phyloP scores from a whole-genome alignment of 768 basidiomycete genomes.

The Aureoboletus auriporus region DNA sequence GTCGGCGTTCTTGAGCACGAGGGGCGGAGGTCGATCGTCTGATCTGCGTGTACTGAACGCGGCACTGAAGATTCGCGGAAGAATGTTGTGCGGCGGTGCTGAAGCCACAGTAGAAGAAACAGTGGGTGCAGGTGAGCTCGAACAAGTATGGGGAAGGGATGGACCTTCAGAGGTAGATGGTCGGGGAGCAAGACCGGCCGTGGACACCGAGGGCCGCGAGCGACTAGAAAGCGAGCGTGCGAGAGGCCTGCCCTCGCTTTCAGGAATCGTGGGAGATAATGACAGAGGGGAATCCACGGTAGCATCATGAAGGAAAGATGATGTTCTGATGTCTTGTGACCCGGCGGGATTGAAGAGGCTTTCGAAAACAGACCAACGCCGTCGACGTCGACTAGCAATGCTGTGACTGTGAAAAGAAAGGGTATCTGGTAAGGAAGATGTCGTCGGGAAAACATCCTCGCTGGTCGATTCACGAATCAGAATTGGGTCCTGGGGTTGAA shows the following conservation, averaged over 20 bases:
- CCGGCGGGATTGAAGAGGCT: constrained; percentile 35
- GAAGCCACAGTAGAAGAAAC: constrained; percentile 29
- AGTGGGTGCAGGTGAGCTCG: constrained; percentile 19
- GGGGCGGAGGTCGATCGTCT: constrained; percentile 46
- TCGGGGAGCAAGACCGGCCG: constrained; percentile 16
- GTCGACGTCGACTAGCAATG: constrained; percentile 38
- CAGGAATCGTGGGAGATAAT: constrained; percentile 16
- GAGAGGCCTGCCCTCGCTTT: constrained; percentile 16
- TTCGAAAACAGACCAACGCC: constrained; percentile 72
- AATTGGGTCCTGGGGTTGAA: constrained; percentile 65
- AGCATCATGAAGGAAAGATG: constrained; percentile 22
- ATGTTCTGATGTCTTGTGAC: constrained; percentile 24
- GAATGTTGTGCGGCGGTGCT: constrained; percentile 53
- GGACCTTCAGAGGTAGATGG: constrained; percentile 35
- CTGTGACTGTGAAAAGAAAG: constrained; percentile 32
- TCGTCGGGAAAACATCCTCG: constrained; percentile 42
- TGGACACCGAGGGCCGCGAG: constrained; percentile 10
- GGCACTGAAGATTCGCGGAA: constrained; percentile 67
- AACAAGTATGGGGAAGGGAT: constrained; percentile 20
- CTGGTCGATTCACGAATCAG: constrained; percentile 45
- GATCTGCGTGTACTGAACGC: constrained; percentile 58
- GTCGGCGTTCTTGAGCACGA: constrained; percentile 36
- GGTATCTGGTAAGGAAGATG: constrained; percentile 46
- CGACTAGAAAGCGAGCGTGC: constrained; percentile 26
- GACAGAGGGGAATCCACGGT: constrained; percentile 17